Evolutionary conservation across 305 asterid genomes (phyloP).

Genomic region (Fraxinus xanthoxyloides): DNA sequence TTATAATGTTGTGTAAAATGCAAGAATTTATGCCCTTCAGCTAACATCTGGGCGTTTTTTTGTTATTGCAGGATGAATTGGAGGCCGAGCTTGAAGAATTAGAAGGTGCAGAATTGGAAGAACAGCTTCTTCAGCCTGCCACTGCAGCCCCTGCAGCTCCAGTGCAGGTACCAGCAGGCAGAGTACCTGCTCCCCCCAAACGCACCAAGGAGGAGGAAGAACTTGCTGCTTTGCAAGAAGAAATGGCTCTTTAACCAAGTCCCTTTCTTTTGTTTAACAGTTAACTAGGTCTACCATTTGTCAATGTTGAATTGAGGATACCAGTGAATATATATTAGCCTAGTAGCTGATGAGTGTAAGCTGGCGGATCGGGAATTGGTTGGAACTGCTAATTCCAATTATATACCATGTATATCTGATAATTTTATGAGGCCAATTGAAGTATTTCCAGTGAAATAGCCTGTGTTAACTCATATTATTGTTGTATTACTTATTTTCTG

Average conservation of each 20-base stretch:
- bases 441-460: neutral
- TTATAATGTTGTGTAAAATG: neutral
- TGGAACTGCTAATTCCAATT: neutral
- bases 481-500: neutral
- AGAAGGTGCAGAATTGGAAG: constrained; percentile 50
- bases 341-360: neutral
- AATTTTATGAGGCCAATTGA: neutral
- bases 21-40: neutral
- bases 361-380: neutral
- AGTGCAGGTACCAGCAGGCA: constrained; percentile 33
- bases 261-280: constrained; percentile 3
- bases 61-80: constrained; percentile 43
- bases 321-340: neutral
- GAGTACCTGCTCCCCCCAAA: constrained; percentile 32
- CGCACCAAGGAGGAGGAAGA: constrained; percentile 47
- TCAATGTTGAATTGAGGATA: neutral
- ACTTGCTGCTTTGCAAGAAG: constrained; percentile 55
- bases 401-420: neutral
- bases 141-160: constrained; percentile 40
- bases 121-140: constrained; percentile 47
- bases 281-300: neutral
- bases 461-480: neutral
- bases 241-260: constrained; percentile 33
- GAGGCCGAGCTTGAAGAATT: constrained; percentile 52
- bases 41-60: neutral